Evolutionary conservation across 2,329 filamentous ascomycete genomes (phyloP).

Genomic region (Beauveria pseudobassiana): DNA sequence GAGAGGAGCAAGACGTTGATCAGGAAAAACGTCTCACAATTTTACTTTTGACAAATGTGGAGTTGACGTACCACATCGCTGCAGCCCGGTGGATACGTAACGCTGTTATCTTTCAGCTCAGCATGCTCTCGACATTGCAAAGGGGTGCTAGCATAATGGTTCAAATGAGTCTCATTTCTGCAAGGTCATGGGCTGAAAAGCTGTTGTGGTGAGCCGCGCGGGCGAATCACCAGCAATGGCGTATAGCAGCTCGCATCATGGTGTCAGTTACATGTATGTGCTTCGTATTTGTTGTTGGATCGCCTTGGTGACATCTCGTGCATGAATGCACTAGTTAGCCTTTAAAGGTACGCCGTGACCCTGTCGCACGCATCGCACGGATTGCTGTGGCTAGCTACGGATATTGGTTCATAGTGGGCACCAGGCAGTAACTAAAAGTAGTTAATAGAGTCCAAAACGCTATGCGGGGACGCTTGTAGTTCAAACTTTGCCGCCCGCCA

Average conservation of each 20-base stretch:
- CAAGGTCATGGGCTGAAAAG: neutral
- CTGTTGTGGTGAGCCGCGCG: neutral
- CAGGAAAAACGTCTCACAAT: neutral
- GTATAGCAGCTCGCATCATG: neutral
- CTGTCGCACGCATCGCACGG: too few relatives aligned
- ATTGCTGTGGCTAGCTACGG: neutral
- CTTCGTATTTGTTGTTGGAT: neutral
- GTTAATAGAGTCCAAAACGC: neutral
- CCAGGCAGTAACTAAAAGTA: too few relatives aligned
- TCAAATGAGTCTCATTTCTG: neutral
- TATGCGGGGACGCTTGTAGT: too few relatives aligned
- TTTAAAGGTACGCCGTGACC: too few relatives aligned
- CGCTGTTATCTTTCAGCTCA: slow-evolving; percentile 7
- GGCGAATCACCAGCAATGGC: neutral
- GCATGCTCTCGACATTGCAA: neutral
- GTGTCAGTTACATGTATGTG: neutral
- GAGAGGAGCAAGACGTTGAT: neutral
- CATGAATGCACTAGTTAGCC: neutral
- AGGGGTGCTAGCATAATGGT: neutral
- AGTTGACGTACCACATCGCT: neutral
- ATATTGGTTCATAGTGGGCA: neutral
- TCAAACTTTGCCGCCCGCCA: too few relatives aligned
- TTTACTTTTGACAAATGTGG: neutral
- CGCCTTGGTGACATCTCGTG: neutral
- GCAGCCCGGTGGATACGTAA: neutral